Evolutionary conservation across 768 basidiomycete genomes (phyloP).

Genomic region (Tulasnella calospora): DNA sequence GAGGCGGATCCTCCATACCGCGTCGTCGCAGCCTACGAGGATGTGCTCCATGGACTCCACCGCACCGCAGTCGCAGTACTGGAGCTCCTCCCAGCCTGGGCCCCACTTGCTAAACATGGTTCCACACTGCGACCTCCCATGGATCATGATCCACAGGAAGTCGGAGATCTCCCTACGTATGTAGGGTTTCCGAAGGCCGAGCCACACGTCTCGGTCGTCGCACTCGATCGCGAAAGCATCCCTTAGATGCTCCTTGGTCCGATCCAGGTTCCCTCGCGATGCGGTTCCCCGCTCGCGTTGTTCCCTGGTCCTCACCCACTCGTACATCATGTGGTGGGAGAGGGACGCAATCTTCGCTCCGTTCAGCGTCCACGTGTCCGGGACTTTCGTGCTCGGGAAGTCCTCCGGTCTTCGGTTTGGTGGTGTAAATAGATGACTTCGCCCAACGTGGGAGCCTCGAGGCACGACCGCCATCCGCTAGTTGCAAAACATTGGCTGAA

Average conservation of each 20-base stretch:
- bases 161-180: no score
- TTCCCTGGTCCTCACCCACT: background rate
- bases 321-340: background rate
- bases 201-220: background rate
- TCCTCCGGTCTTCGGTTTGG: no score
- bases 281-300: background rate
- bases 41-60: no score
- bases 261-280: background rate
- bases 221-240: background rate
- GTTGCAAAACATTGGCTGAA: no score
- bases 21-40: background rate
- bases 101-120: background rate
- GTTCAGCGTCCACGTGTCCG: background rate
- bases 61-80: no score
- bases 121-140: background rate
- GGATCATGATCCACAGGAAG: no score
- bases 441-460: no score
- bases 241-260: background rate
- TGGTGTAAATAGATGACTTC: no score
- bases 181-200: background rate
- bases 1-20: background rate
- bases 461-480: no score
- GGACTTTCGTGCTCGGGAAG: background rate
- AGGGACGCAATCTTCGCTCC: background rate
- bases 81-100: conserved; percentile 8